phyloP scores from a whole-genome alignment of 2,329 filamentous ascomycete genomes.

The Scytalidium lignicola region DNA sequence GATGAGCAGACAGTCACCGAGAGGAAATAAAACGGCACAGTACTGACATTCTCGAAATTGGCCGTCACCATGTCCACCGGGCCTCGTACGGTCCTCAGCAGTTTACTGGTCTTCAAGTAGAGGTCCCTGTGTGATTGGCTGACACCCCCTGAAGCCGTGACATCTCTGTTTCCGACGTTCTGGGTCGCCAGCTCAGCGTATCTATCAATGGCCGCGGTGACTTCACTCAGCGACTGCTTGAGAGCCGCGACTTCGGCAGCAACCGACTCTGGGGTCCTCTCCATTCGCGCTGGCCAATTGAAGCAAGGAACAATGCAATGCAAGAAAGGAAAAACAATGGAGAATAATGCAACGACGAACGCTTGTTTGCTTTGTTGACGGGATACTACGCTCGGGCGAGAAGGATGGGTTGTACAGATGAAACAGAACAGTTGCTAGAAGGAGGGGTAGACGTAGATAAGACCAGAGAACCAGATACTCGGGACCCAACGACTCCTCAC shows the following conservation, averaged over 20 bases:
- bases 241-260: slow-evolving; percentile 13
- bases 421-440: background rate
- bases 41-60: slow-evolving; percentile 17
- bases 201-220: slow-evolving; percentile 10
- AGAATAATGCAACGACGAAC: too few relatives aligned
- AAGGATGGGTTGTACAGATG: background rate
- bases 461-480: background rate
- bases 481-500: too few relatives aligned
- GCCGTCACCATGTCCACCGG: slow-evolving; percentile 15
- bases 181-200: slow-evolving; percentile 10
- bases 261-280: slow-evolving; percentile 6
- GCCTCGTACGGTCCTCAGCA: slow-evolving; percentile 14
- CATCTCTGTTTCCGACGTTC: slow-evolving; percentile 6
- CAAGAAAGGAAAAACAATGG: too few relatives aligned
- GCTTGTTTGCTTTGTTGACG: too few relatives aligned
- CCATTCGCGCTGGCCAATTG: too few relatives aligned
- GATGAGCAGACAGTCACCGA: background rate
- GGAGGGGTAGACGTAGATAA: background rate
- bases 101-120: slow-evolving; percentile 10
- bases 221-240: slow-evolving; percentile 8
- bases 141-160: slow-evolving; percentile 5
- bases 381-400: background rate
- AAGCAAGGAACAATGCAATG: too few relatives aligned
- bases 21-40: background rate
- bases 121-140: slow-evolving; percentile 9